These are phyloP conservation scores for Aurinia saxatilis DNA, from an alignment of 345 rosid genomes.

Conservation along the genomic window DNA sequence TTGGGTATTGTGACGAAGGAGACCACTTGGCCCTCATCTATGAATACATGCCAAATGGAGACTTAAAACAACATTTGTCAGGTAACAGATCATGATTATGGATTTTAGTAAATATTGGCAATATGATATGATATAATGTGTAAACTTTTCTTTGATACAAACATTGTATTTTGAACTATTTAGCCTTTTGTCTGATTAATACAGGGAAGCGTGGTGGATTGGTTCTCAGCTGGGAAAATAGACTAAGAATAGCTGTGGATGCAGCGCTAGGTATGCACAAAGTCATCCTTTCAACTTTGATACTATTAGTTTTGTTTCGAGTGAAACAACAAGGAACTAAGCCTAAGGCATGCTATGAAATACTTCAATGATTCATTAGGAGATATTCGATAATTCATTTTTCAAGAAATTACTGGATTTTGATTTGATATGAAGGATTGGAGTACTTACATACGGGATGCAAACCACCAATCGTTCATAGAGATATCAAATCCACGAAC, in stretches of 20 bases:
- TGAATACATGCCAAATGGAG: constrained; percentile 36
- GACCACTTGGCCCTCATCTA: constrained; percentile 28
- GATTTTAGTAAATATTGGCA: background rate
- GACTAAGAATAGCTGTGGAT: constrained; percentile 35
- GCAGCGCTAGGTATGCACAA: constrained; percentile 36
- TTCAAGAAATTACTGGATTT: background rate
- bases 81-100: background rate
- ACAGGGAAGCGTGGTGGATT: constrained; percentile 15
- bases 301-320: background rate
- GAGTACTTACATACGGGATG: constrained; percentile 42
- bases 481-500: constrained; percentile 39
- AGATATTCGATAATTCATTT: background rate
- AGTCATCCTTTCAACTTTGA: background rate
- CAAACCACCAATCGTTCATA: constrained; percentile 35
- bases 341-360: background rate
- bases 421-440: constrained; percentile 21
- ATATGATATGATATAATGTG: too few relatives aligned
- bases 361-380: background rate
- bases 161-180: background rate
- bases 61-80: constrained; percentile 12
- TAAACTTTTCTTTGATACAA: background rate
- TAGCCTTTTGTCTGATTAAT: background rate
- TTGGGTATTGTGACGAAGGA: constrained; percentile 36
- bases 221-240: constrained; percentile 32
- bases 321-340: background rate